These are phyloP conservation scores for Chionographis japonica DNA, from an alignment of 106 monocot genomes.

Conservation along the genomic window DNA sequence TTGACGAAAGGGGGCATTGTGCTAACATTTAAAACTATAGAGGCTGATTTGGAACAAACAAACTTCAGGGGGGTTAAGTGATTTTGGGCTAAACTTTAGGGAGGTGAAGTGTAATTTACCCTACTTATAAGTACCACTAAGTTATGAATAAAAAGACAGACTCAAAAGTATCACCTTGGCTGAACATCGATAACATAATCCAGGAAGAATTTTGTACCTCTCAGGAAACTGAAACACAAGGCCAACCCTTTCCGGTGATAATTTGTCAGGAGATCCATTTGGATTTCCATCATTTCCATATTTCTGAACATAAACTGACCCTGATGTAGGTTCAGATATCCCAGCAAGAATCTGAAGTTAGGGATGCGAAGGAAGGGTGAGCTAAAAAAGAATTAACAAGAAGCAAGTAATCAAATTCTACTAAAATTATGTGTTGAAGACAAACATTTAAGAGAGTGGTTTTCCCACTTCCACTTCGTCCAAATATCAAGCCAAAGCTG, in stretches of 20 bases:
- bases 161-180: no score
- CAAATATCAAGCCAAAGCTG: constrained; percentile 96
- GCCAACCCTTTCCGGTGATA: constrained; percentile 75
- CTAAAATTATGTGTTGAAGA: neutral
- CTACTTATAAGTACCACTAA: no score
- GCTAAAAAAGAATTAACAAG: neutral
- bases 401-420: neutral
- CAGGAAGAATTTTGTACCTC: constrained; percentile 47
- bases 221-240: constrained; percentile 99
- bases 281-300: constrained; percentile 62
- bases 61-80: no score
- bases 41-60: no score
- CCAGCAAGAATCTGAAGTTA: constrained; percentile 80
- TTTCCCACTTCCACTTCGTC: constrained; percentile 97
- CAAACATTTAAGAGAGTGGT: constrained; percentile 88
- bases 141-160: no score
- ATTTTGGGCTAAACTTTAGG: no score
- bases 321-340: constrained; percentile 70
- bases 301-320: constrained; percentile 65
- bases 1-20: no score
- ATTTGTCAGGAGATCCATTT: constrained; percentile 36
- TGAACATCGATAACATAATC: no score
- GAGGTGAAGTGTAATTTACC: no score
- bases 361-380: neutral
- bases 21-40: no score